Evolutionary conservation across 306 rosid genomes (phyloP).

Genomic region (Quercus bicolor): DNA sequence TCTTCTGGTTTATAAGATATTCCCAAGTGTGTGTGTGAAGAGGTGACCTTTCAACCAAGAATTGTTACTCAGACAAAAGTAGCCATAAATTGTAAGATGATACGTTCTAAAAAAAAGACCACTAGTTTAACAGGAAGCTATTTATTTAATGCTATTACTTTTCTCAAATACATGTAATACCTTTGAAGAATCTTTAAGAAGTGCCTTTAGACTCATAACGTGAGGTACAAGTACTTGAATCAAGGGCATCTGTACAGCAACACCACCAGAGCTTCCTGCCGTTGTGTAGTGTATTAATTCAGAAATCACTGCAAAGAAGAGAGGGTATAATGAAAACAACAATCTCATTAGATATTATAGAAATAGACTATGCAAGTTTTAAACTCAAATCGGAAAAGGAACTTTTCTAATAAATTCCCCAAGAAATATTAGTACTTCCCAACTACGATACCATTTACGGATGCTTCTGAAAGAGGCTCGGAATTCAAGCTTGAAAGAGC

Average conservation of each 20-base stretch:
- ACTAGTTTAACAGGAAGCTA: neutral
- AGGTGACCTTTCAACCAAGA: neutral
- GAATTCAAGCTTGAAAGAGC: conserved; percentile 92
- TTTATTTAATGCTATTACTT: no score
- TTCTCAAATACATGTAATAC: conserved; percentile 35
- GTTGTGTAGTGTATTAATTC: conserved; percentile 94
- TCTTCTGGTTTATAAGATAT: neutral
- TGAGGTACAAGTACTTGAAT: conserved; percentile 96
- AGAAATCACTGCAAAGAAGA: conserved; percentile 73
- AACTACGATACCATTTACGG: conserved; percentile 75
- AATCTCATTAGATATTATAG: conserved; percentile 6
- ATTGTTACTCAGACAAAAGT: neutral
- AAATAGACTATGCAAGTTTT: neutral
- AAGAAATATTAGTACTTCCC: neutral
- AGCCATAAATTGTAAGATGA: neutral
- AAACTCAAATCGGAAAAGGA: neutral
- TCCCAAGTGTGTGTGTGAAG: neutral
- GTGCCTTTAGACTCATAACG: conserved; percentile 87
- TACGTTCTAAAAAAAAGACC: neutral
- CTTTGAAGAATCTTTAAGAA: conserved; percentile 91
- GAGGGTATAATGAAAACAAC: neutral
- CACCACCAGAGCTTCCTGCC: conserved; percentile 62
- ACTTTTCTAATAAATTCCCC: neutral
- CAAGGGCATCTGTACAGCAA: conserved; percentile 78
- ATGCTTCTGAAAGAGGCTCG: conserved; percentile 87